Percentiles rank a stretch among this genome's conserved stretches.
These are phyloP conservation scores for Rhododendron griersonianum DNA, from an alignment of 148 eudicot species.

Conservation along the genomic window DNA sequence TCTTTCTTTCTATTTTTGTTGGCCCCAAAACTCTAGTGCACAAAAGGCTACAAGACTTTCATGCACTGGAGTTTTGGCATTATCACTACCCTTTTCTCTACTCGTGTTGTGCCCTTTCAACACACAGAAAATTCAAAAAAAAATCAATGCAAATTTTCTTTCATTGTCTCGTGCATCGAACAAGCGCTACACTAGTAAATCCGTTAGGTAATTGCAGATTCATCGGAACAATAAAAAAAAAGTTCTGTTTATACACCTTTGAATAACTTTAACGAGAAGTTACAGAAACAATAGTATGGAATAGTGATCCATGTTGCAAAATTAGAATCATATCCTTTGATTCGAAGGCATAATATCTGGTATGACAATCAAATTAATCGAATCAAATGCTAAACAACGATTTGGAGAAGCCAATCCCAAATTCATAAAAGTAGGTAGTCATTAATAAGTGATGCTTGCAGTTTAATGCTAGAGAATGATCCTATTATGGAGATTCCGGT, in stretches of 20 bases:
- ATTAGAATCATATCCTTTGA: neutral
- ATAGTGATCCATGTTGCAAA: neutral
- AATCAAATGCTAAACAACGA: neutral
- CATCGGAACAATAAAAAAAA: no score
- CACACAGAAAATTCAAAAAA: no score
- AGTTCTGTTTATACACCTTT: neutral
- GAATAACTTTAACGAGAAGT: neutral
- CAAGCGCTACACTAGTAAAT: no score
- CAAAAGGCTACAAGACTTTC: no score
- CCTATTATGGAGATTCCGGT: slow-evolving; percentile 56
- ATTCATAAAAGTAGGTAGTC: no score
- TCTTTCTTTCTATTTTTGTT: no score
- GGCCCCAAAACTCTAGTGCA: no score
- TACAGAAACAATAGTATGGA: neutral
- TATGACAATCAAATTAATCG: neutral
- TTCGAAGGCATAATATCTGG: neutral
- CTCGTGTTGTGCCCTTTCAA: neutral
- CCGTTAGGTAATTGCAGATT: neutral
- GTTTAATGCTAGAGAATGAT: slow-evolving; percentile 74
- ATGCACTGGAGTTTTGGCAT: no score
- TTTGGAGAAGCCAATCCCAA: neutral
- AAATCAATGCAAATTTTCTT: no score
- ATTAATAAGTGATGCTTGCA: slow-evolving; percentile 15
- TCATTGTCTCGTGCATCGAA: no score
- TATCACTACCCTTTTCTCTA: no score